A percentile compares a stretch with the other conserved stretches of the same genome.
Evolutionary conservation across 169 alveolate species (phyloP).

Genomic region (Plasmodium gaboni): DNA sequence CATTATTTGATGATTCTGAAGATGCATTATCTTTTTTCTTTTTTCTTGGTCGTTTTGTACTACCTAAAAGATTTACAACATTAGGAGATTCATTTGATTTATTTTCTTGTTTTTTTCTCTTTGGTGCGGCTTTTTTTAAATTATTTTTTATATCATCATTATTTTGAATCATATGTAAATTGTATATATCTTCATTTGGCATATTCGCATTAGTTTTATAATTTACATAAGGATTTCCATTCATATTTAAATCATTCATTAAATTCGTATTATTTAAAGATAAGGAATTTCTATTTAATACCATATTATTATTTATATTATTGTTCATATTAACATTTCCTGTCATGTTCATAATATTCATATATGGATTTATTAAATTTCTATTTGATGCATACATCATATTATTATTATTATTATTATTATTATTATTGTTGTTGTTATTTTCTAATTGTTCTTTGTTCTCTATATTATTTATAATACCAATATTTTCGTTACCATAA

Average conservation of each 20-base stretch:
- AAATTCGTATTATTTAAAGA: constrained; percentile 4
- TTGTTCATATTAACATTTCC: background rate
- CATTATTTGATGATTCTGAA: constrained; percentile 33
- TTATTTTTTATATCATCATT: constrained; percentile 5
- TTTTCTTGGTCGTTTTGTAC: constrained; percentile 26
- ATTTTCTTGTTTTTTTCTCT: constrained; percentile 31
- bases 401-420: constrained; percentile 6
- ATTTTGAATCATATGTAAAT: constrained; percentile 16
- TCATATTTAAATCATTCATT: background rate
- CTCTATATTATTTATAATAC: background rate
- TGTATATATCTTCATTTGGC: constrained; percentile 1
- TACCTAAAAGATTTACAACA: background rate
- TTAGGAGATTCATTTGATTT: constrained; percentile 15
- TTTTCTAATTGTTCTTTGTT: background rate
- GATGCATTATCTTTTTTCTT: constrained; percentile 27
- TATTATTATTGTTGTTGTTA: background rate
- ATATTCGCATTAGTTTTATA: background rate
- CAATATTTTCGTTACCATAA: background rate
- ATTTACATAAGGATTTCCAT: background rate
- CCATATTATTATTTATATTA: too few species aligned
- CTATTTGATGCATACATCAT: constrained; percentile 8
- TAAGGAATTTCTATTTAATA: background rate
- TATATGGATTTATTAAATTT: background rate
- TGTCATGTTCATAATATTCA: background rate
- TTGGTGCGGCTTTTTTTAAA: background rate